Percentiles rank a stretch among this genome's conserved stretches.
Conservation (phyloP, 2,329 filamentous ascomycete genomes). For the Fusarium sp. region DNA sequence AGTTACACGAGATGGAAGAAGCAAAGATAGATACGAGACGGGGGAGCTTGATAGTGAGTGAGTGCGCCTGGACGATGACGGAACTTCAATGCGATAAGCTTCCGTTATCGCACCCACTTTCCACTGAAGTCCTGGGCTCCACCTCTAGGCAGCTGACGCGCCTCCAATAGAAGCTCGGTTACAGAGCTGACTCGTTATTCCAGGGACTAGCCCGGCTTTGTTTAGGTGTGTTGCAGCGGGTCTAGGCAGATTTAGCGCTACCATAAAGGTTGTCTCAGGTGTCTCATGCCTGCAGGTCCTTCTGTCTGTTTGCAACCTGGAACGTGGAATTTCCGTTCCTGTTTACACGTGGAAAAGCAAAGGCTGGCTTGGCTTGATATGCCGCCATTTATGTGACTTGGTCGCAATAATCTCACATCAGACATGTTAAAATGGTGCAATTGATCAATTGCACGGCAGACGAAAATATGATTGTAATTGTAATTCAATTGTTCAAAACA, state of each 20-base stretch:
- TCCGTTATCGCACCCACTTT: slow-evolving; percentile 35
- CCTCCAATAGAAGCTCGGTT: slow-evolving; percentile 9
- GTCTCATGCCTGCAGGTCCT: not conserved
- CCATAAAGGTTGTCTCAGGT: slow-evolving; percentile 1
- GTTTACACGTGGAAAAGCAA: slow-evolving; percentile 26
- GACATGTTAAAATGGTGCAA: not conserved
- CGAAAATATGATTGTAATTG: not conserved
- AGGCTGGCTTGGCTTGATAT: not conserved
- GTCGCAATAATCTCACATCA: not conserved
- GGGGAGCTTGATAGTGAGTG: slow-evolving; percentile 33
- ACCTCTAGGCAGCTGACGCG: slow-evolving; percentile 32
- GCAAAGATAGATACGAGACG: not conserved
- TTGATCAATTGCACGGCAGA: not conserved
- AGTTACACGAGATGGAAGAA: slow-evolving; percentile 13
- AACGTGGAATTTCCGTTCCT: slow-evolving; percentile 12
- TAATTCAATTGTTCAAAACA: slow-evolving; percentile 16
- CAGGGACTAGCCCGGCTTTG: slow-evolving; percentile 10
- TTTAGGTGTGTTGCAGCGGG: not conserved
- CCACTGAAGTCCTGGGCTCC: not conserved
- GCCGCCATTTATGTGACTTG: slow-evolving; percentile 6
- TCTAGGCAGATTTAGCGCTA: slow-evolving; percentile 7
- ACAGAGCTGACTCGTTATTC: slow-evolving; percentile 27
- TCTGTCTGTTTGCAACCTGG: slow-evolving; percentile 1
- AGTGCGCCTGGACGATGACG: slow-evolving; percentile 21
- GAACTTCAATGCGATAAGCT: slow-evolving; percentile 33